phyloP scores from a whole-genome alignment of 2,329 filamentous ascomycete genomes.

The Alternaria arbusti region DNA sequence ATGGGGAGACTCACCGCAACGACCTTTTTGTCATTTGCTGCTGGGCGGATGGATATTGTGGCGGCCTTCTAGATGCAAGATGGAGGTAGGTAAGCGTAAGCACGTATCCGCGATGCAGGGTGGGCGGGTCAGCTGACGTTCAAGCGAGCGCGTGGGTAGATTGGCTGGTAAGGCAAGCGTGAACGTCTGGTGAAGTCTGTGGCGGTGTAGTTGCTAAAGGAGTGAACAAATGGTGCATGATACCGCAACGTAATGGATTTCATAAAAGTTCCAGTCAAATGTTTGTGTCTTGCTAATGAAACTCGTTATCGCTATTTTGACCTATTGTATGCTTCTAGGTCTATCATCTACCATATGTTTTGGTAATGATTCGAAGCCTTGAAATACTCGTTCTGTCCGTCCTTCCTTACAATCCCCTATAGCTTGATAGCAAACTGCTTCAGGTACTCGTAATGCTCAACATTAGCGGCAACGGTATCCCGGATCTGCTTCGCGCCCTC shows the following conservation, averaged over 20 bases:
- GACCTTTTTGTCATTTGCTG: not conserved
- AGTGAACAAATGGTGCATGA: too few relatives aligned
- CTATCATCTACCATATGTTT: not conserved
- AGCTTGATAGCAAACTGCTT: slow-evolving; percentile 74
- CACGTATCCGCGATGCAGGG: not conserved
- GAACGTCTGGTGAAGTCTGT: not conserved
- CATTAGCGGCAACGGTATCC: slow-evolving; percentile 73
- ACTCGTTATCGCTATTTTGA: not conserved
- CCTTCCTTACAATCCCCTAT: not conserved
- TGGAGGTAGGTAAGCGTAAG: not conserved
- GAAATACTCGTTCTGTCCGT: not conserved
- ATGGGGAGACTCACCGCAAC: not conserved
- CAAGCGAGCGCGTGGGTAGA: not conserved
- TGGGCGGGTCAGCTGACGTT: not conserved
- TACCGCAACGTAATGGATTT: too few relatives aligned
- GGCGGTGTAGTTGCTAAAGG: not conserved
- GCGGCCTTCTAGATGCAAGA: not conserved
- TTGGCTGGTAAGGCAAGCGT: not conserved
- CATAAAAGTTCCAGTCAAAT: too few relatives aligned
- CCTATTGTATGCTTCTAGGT: not conserved
- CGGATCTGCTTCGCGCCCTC: slow-evolving; percentile 74
- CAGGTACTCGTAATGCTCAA: slow-evolving; percentile 79
- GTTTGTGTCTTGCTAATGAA: not conserved
- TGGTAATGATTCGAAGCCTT: not conserved
- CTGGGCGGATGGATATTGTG: not conserved